Conservation (phyloP, 2,329 filamentous ascomycete species). For the Calycina herbarum region DNA sequence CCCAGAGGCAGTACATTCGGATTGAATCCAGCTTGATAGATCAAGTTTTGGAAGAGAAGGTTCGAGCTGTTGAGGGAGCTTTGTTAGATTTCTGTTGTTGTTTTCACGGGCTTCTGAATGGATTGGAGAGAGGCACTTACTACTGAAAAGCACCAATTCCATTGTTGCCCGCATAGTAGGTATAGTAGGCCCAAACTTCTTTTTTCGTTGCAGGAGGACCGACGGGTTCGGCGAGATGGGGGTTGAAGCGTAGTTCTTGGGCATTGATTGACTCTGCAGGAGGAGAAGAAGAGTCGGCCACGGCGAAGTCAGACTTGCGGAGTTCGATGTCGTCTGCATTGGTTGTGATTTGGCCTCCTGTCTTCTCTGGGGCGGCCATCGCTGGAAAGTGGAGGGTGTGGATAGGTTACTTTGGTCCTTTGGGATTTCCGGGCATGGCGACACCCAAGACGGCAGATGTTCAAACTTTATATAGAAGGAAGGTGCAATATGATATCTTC, state of each 20-base stretch:
- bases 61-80: slow-evolving; percentile 29
- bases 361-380: neutral
- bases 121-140: slow-evolving; percentile 23
- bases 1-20: slow-evolving; percentile 36
- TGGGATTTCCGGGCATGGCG: neutral
- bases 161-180: slow-evolving; percentile 37
- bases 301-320: neutral
- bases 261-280: neutral
- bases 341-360: neutral
- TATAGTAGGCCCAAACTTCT: slow-evolving; percentile 35
- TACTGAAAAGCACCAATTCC: slow-evolving; percentile 38
- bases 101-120: neutral
- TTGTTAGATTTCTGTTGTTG: neutral
- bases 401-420: neutral
- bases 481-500: too few relatives aligned
- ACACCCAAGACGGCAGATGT: neutral
- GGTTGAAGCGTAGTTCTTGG: slow-evolving; percentile 20
- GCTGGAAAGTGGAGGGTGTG: neutral
- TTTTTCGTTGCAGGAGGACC: slow-evolving; percentile 31
- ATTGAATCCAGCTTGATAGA: slow-evolving; percentile 37
- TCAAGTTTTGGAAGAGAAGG: slow-evolving; percentile 38
- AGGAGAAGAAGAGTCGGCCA: neutral
- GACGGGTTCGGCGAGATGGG: slow-evolving; percentile 22
- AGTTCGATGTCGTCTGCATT: neutral
- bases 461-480: neutral